Base-by-base conservation (phyloP, 257 asterid genomes). In the Scutellaria minor region DNA sequence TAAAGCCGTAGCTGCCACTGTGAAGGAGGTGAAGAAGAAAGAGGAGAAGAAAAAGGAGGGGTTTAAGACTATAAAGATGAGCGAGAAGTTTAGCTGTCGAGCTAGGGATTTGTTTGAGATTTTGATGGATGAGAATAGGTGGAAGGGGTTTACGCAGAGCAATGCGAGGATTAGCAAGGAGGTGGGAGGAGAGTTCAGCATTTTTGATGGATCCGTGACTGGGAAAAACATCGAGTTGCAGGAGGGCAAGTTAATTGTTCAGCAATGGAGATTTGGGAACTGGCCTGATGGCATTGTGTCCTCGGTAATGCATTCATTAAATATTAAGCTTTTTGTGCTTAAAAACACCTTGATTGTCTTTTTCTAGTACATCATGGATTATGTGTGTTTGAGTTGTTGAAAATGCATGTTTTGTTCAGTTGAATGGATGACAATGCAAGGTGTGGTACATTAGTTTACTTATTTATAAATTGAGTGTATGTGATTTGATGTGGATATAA, bases 111-210 rank as follows among this genome's bases (percentile, higher is more conserved):
- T 95, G 89, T 95, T 64, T 75, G 99, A 94, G 85, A 94, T 91
- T 24, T 73, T 94, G 72, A 88, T 91, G 97, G 99, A 94, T 80
- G 99, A 94, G 79, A 94, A 89, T 79, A 85, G 99, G 84, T 94
- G 99, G 99, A 94, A 81, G 64, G 99, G 99, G 8, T 94, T 94
- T 64, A 87, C 97, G 0, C 96, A 87, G 83, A 94, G 99, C 85
- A 89, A 89, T 89, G 97, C 99, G 0, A 82, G 82, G 88, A 94
- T 94, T 10, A 91, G 82, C 51, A 91, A 91, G 82, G 95, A 88
- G 61, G 92, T 88, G 6, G 97, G 96, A 9, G 97, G 97, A 8
- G 92, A 94, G 70, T 86, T 91, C 75, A 87, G 85, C 52, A 91
- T 94, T 35, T 94, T 94, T 15, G 97, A 91, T 72, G 97, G 97